Base-by-base conservation (phyloP, 495 filamentous ascomycete species). In the Penicillium soppii region DNA sequence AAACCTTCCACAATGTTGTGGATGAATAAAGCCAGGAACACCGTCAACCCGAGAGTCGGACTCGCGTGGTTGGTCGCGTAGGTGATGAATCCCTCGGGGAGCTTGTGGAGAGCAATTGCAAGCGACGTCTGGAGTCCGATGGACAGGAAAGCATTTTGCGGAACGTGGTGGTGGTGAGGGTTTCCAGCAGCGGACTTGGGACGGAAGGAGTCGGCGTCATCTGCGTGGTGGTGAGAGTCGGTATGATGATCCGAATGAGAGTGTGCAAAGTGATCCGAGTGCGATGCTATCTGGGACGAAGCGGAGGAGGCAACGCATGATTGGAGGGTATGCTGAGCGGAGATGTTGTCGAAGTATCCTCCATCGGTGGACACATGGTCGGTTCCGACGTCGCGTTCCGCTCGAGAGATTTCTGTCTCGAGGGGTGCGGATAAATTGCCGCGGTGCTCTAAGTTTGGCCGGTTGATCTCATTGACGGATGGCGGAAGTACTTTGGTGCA, bases 1-100 rank as follows among this genome's bases (percentile, higher is more conserved):
- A 97, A 98, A 15, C 94, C 94, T 70, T 98, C 94, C 39, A 90
- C 87, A 53, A 98, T 96, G 70, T 97, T 98, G 75, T 98, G 94
- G 53, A 97, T 92, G 62, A 94, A 96, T 3, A 98, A 81, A 1
- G 94, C 94, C 57, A 97, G 78, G 74, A 98, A 98, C 27, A 98
- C 89, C 29, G 89, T 84, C 60, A 95, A 80, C 10, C 95, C 94
- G 2, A 98, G 84, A 1, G 75, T 73, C 0, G 94, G 91, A 61
- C 87, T 96, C 25, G 90, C 95, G 54, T 98, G 95, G 68, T 97
- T 98, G 10, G 94, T 97, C 7, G 94, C 92, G 67, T 94, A 98
- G 23, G 95, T 98, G 50, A 98, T 97, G 71, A 98, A 97, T 22
- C 94, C 94, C 70, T 98, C 94, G 4, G 95, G 94, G 16, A 97